These are phyloP conservation scores for Seminavis robusta DNA, from an alignment of 108 stramenopile genomes.

Conservation along the genomic window DNA sequence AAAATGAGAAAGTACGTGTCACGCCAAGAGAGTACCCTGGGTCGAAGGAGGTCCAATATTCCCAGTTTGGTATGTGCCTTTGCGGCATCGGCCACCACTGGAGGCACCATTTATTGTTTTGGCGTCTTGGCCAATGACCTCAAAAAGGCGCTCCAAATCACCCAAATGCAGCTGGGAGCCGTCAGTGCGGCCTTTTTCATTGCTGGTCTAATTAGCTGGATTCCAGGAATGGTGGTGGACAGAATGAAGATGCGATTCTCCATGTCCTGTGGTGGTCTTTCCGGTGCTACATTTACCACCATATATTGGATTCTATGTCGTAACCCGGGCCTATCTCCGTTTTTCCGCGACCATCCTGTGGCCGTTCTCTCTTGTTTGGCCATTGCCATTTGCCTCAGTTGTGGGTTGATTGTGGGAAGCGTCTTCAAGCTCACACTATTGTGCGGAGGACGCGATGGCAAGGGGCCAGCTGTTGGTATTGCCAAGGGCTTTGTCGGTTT, in stretches of 20 bases:
- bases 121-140: constrained; percentile 73
- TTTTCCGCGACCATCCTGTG: constrained; percentile 28
- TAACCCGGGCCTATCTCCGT: constrained; percentile 7
- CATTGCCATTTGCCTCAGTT: constrained; percentile 56
- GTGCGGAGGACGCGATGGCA: constrained; percentile 56
- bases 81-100: constrained; percentile 69
- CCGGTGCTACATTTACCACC: constrained; percentile 35
- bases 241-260: constrained; percentile 49
- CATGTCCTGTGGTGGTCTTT: constrained; percentile 51
- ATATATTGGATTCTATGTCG: constrained; percentile 68
- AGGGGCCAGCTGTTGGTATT: constrained; percentile 80
- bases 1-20: too few species aligned
- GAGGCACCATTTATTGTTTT: constrained; percentile 83
- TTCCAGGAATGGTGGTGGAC: too few species aligned
- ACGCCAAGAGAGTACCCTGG: too few species aligned
- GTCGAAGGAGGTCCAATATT: too few species aligned
- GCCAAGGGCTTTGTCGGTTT: constrained; percentile 89
- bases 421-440: constrained; percentile 80
- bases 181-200: constrained; percentile 64
- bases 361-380: constrained; percentile 46
- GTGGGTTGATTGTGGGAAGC: constrained; percentile 67
- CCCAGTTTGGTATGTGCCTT: constrained; percentile 61
- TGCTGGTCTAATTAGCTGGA: constrained; percentile 75
- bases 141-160: constrained; percentile 60
- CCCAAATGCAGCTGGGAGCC: constrained; percentile 72